Evolutionary conservation across 257 asterid genomes (phyloP), one percentile per base, ranked within the genome.

Genomic region (Linaria vulgaris): DNA sequence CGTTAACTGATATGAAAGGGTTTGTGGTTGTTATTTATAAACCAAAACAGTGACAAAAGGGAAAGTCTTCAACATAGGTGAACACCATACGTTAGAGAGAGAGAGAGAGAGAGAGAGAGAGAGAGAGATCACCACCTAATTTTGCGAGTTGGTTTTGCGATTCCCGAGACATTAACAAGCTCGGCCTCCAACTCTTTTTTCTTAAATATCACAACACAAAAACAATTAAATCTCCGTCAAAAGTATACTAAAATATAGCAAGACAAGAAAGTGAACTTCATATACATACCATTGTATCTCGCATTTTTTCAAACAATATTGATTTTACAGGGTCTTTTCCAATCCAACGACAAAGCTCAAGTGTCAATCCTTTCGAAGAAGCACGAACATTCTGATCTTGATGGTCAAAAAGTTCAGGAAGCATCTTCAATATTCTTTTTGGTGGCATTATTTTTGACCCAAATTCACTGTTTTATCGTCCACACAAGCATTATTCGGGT

Each of bases 361-460:
- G 80, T 6, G 99, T 94, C 69, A 94, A 75, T 45, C 97, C 97
- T 80, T 94, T 94, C 0, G 99, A 88, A 63, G 97, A 94, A 62
- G 99, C 95, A 57, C 99, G 99, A n/a, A 94, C 99, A 79, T 94
- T 87, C 77, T 94, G 99, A 87, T 94, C 99, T 83, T 88, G 97
- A 80, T 94, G 99, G 75, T 90, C 99, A 84, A 94, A 94, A 47
- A 94, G 95, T 78, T 90, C 97, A 31, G 99, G 99, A 72, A 94
- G 99, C 95, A 94, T 94, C 95, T 90, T 94, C 89, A 94, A 70
- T 72, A 94, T 77, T 85, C 96, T 88, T 78, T 94, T 94, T 9
- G 97, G 97, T 4, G 97, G 97, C 62, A 94, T 76, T 74, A 88
- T 75, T 88, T 90, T 94, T 38, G 95, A 75, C 60, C 99, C 99